Evolutionary conservation across 306 rosid species (phyloP), one percentile per base, ranked within the genome.

Genomic region (Luffa aegyptiaca): DNA sequence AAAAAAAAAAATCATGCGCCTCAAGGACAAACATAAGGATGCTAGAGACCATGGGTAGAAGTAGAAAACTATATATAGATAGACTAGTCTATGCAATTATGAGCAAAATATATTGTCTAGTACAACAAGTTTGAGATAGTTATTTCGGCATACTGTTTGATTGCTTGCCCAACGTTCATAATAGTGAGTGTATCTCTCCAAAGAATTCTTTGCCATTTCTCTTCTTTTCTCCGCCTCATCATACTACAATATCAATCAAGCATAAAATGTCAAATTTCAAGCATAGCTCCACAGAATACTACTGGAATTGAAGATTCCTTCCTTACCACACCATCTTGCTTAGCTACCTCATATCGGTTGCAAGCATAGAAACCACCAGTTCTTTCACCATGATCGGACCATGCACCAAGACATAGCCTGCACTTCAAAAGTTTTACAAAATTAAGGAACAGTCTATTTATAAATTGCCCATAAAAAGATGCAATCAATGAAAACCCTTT

Each of bases 351-450:
- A 57, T 87, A 90, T 5, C 89, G 88, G 68, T 91, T 91, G 83
- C 97, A 91, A 52, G 92, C 92, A 88, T 90, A 90, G 79, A 80
- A 80, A 7, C 82, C 82, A 69, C 82, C 82, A 6, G 82, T 80
- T 57, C 82, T 80, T 64, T 80, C 82, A 52, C 82, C 82, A 70
- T 93, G 94, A 65, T 81, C 90, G 2, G 89, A 62, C 97, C 97
- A 93, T 12, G 85, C 87, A 64, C 92, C 93, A 33, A 90, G 86
- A 86, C 98, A 93, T 66, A 90, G 81, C 98, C 98, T 91, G 88
- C 97, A 91, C 80, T 80, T 39, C 20, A 69, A 31, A 21, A 80
- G 65, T 31, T 80, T 11, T 18, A 52, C 63, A 11, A 48, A 36
- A 18, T 77, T 21, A 77, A 31, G 53, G 64, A 75, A 36, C 36